A percentile compares a stretch with the other conserved stretches of the same genome.
phyloP scores from a whole-genome alignment of 345 rosid species.

The Gossypium herbaceum region DNA sequence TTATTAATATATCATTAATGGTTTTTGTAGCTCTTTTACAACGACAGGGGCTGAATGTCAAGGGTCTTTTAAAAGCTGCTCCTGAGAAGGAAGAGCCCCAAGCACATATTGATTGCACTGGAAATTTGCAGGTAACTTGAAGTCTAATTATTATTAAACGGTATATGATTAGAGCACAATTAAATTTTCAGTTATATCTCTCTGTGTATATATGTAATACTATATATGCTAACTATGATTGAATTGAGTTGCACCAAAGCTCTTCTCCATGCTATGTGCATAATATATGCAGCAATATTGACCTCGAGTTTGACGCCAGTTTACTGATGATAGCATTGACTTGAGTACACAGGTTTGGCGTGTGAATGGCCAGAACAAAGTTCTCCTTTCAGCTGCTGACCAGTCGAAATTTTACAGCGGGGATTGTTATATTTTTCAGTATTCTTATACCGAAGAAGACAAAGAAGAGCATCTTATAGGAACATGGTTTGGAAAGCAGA shows the following conservation, averaged over 20 bases:
- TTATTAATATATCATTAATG: conserved; percentile 13
- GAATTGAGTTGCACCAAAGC: background rate
- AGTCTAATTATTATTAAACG: background rate
- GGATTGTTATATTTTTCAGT: conserved; percentile 83
- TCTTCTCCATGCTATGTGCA: conserved; percentile 1
- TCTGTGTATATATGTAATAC: background rate
- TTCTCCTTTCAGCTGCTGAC: conserved; percentile 66
- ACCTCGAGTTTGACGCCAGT: background rate
- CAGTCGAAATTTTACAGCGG: conserved; percentile 87
- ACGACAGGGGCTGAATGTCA: conserved; percentile 91
- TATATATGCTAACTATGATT: background rate
- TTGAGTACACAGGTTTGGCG: conserved; percentile 70
- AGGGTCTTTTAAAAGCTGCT: conserved; percentile 77
- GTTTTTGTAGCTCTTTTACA: conserved; percentile 63
- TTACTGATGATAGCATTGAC: conserved; percentile 20
- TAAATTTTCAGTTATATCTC: background rate
- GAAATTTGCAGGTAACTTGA: conserved; percentile 70
- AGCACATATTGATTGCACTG: conserved; percentile 88
- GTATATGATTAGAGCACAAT: background rate
- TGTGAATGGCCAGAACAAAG: conserved; percentile 64
- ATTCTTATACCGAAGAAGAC: conserved; percentile 90
- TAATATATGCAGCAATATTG: background rate
- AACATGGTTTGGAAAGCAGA: conserved; percentile 93
- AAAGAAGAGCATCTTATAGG: conserved; percentile 86
- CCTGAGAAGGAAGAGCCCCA: conserved; percentile 80